phyloP scores from a whole-genome alignment of 2,329 filamentous ascomycete genomes.

The Calonectria naviculata region DNA sequence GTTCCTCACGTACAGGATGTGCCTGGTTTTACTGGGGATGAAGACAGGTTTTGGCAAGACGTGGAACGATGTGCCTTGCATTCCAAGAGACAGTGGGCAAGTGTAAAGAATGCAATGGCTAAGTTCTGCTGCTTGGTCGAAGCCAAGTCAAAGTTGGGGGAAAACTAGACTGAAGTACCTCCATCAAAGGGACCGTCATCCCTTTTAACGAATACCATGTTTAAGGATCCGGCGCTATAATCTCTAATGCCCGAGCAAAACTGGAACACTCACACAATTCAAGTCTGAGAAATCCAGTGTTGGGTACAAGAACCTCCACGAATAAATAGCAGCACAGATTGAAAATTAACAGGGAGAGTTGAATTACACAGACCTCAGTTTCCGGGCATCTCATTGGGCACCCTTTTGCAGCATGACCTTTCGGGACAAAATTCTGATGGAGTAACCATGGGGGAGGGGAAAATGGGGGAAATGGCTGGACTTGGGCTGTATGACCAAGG shows the following conservation, averaged over 20 bases:
- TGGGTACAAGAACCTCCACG: too few species aligned
- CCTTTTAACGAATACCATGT: neutral
- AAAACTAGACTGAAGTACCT: neutral
- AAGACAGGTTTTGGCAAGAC: neutral
- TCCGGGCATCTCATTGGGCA: too few species aligned
- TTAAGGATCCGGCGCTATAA: too few species aligned
- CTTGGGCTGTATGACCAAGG: too few species aligned
- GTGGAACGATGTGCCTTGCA: neutral
- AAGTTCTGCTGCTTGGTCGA: slow-evolving; percentile 8
- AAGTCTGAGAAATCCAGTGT: too few species aligned
- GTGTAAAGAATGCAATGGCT: neutral
- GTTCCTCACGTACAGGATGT: neutral
- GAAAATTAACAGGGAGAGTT: too few species aligned
- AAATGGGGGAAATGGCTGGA: too few species aligned
- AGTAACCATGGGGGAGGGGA: too few species aligned
- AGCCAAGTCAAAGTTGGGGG: slow-evolving; percentile 5
- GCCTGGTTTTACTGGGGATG: neutral
- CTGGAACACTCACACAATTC: neutral
- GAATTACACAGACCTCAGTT: too few species aligned
- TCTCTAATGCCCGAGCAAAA: neutral
- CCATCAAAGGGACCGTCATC: neutral
- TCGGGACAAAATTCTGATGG: too few species aligned
- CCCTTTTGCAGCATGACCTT: too few species aligned
- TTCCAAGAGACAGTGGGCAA: neutral
- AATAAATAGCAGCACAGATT: too few species aligned